Evolutionary conservation across 1,284 basidiomycete genomes (phyloP).

Genomic region (Tilletiaria anomala): DNA sequence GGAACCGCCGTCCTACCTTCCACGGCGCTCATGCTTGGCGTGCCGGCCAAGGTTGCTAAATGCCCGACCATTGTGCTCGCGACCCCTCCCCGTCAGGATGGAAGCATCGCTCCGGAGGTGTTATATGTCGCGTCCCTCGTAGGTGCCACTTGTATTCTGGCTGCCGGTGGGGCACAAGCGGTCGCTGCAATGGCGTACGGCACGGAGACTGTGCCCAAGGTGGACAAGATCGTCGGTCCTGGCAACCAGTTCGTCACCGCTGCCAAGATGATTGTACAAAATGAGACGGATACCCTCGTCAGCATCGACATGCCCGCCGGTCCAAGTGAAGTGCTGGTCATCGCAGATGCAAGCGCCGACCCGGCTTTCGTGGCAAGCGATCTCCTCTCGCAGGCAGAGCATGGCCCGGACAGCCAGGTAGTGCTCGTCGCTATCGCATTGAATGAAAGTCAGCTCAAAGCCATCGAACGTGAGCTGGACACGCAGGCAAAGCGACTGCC

Average conservation of each 20-base stretch:
- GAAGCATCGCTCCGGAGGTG: slow-evolving; percentile 35
- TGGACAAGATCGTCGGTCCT: slow-evolving; percentile 94
- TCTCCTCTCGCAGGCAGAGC: slow-evolving; percentile 86
- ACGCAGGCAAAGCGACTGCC: slow-evolving; percentile 70
- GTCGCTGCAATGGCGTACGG: slow-evolving; percentile 96
- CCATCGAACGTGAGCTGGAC: slow-evolving; percentile 75
- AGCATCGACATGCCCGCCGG: slow-evolving; percentile 99
- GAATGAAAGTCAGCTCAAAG: slow-evolving; percentile 49
- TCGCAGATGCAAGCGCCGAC: slow-evolving; percentile 73
- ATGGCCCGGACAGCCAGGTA: slow-evolving; percentile 94
- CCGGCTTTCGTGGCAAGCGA: slow-evolving; percentile 90
- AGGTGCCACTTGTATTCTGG: slow-evolving; percentile 40
- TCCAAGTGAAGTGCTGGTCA: slow-evolving; percentile 51
- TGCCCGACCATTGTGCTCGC: slow-evolving; percentile 86
- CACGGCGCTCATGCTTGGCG: slow-evolving; percentile 93
- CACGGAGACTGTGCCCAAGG: slow-evolving; percentile 87
- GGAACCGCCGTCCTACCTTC: slow-evolving; percentile 92
- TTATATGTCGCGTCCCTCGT: slow-evolving; percentile 35
- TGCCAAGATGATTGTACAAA: slow-evolving; percentile 97
- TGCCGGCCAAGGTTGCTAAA: slow-evolving; percentile 92
- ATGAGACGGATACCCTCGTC: slow-evolving; percentile 91
- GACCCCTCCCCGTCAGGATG: slow-evolving; percentile 62
- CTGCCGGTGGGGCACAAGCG: slow-evolving; percentile 77
- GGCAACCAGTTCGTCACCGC: slow-evolving; percentile 99
- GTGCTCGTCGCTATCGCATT: slow-evolving; percentile 73